These are phyloP conservation scores for Melampsora americana DNA, from an alignment of 1,284 basidiomycete species.

Conservation along the genomic window DNA sequence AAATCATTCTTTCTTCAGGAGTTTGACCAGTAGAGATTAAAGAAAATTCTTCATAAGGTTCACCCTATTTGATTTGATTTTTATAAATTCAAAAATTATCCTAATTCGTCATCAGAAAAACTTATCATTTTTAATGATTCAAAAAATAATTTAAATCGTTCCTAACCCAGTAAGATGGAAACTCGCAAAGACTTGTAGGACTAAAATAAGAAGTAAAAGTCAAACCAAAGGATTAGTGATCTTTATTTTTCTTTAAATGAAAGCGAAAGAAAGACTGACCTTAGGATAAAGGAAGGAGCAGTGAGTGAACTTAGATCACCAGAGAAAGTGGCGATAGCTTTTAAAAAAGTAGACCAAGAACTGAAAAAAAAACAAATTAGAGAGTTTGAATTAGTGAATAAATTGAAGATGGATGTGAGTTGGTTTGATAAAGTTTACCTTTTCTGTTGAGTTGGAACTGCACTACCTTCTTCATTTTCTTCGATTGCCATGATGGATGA, in stretches of 20 bases:
- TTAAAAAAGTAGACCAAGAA: slow-evolving; percentile 34
- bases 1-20: slow-evolving; percentile 53
- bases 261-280: slow-evolving; percentile 49
- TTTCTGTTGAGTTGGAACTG: slow-evolving; percentile 19
- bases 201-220: background rate
- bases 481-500: background rate
- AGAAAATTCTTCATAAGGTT: slow-evolving; percentile 52
- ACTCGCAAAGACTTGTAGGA: slow-evolving; percentile 49
- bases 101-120: background rate
- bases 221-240: slow-evolving; percentile 12
- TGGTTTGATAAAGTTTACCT: background rate
- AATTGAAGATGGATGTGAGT: background rate
- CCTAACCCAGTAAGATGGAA: slow-evolving; percentile 50
- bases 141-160: background rate
- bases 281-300: slow-evolving; percentile 66
- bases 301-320: slow-evolving; percentile 92
- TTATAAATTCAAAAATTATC: too few species aligned
- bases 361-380: background rate
- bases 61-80: too few species aligned
- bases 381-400: background rate
- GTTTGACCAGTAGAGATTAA: slow-evolving; percentile 50
- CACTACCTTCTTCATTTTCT: background rate
- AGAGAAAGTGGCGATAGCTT: slow-evolving; percentile 68
- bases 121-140: too few species aligned
- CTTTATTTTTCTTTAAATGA: background rate